Evolutionary conservation across 352 stramenopile species (phyloP).

Genomic region (Phytophthora sojae): DNA sequence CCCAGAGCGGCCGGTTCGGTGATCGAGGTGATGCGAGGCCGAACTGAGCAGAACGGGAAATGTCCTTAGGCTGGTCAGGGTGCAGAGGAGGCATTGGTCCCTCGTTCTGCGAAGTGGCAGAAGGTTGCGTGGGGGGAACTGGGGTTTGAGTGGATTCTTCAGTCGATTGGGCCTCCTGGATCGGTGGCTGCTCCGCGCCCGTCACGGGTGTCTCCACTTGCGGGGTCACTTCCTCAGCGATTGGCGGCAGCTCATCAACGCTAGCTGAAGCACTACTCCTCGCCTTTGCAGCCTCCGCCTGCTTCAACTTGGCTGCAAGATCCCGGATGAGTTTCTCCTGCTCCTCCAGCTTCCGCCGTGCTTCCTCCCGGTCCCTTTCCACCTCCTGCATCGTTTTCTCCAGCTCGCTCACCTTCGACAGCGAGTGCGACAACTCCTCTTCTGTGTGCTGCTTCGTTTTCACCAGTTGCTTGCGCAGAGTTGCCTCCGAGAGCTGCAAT

Average conservation of each 20-base stretch:
- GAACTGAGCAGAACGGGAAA: constrained; percentile 21
- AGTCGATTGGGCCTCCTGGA: not conserved
- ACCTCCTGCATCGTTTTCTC: constrained; percentile 55
- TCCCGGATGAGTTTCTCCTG: constrained; percentile 55
- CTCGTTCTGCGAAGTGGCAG: constrained; percentile 6
- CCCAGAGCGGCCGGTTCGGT: constrained; percentile 48
- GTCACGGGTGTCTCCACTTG: constrained; percentile 9
- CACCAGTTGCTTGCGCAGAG: constrained; percentile 65
- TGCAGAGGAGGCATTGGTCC: constrained; percentile 1
- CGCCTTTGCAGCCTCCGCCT: constrained; percentile 29
- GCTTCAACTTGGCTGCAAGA: constrained; percentile 47
- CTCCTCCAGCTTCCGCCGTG: constrained; percentile 42
- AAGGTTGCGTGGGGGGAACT: not conserved
- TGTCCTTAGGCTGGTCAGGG: constrained; percentile 12
- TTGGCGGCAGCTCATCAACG: constrained; percentile 35
- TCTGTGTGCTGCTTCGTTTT: constrained; percentile 60
- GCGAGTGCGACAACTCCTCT: constrained; percentile 55
- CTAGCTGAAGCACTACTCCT: constrained; percentile 4
- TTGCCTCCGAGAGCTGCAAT: constrained; percentile 72
- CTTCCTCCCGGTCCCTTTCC: constrained; percentile 44
- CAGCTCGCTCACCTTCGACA: constrained; percentile 50
- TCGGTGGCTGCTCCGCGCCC: not conserved
- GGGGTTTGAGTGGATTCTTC: not conserved
- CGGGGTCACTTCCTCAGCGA: constrained; percentile 31
- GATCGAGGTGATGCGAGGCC: constrained; percentile 40